Evolutionary conservation across 441 rosid species (phyloP).

Genomic region (Gossypium davidsonii): DNA sequence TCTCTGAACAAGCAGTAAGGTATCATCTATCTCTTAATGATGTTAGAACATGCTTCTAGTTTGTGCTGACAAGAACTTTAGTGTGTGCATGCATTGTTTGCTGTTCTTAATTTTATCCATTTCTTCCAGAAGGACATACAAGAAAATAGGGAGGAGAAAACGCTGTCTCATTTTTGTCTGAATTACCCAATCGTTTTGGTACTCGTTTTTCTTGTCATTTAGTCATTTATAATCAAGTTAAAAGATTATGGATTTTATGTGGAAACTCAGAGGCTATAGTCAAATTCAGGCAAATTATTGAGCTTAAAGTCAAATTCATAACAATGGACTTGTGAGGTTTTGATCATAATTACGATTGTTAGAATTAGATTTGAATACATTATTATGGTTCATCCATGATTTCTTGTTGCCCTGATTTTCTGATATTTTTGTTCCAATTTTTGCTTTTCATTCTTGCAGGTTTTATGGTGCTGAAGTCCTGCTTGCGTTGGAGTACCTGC

Average conservation of each 20-base stretch:
- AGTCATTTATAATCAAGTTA: not conserved
- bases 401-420: not conserved
- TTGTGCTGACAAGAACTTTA: not conserved
- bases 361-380: conserved; percentile 6
- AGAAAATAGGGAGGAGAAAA: not conserved
- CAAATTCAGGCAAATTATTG: not conserved
- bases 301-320: not conserved
- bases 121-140: not conserved
- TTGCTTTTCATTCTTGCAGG: conserved; percentile 27
- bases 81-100: not conserved
- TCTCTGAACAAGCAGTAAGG: conserved; percentile 77
- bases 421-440: conserved; percentile 9
- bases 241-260: not conserved
- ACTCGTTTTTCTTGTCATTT: not conserved
- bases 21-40: conserved; percentile 12
- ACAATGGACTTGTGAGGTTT: not conserved
- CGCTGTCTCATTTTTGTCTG: conserved; percentile 15
- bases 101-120: not conserved
- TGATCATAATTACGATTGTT: not conserved
- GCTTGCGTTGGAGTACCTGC: conserved; percentile 70
- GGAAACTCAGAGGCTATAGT: not conserved
- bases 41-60: not conserved
- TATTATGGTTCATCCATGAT: not conserved
- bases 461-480: conserved; percentile 77
- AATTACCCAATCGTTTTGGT: conserved; percentile 4